Base-by-base conservation (phyloP, 352 stramenopile species). In the Pythium chondricola region DNA sequence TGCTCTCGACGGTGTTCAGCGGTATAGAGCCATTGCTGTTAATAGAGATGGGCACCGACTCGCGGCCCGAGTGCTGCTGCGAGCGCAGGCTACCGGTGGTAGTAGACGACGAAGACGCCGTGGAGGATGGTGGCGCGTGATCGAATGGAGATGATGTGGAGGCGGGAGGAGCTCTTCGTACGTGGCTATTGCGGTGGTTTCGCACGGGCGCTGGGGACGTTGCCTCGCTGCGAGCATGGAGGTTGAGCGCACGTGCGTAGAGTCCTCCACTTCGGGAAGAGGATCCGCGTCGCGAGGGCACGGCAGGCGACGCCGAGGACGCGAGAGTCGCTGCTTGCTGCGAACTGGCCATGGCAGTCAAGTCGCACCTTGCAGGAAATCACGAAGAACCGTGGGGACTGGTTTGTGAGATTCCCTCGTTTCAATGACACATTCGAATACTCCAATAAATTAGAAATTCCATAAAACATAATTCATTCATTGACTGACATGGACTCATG, bases 281-380 rank as follows among this genome's bases (percentile, higher is more conserved):
- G 27, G 30, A 14, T 18, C 22, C 17, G 6, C 40, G 44, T n/a
- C 29, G n/a, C 22, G 52, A 22, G 27, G 37, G 43, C 13, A 27
- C 26, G n/a, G 39, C 43, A 36, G 43, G 39, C 43, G 52, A 39
- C 44, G 52, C n/a, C 14, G 22, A 10, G 25, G 37, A 18, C 8
- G 16, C 17, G 21, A 29, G 14, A 18, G 47, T 25, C 2, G 2
- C 14, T 6, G 17, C 11, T 6, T 43, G 43, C 30, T 53, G 52
- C 29, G 48, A 30, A 31, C 44, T 58, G 3, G 51, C 51, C 51
- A 60, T 60, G 26, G 37, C 16, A 3, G 50, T 9, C 29, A 47
- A 22, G 35, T 47, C 38, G 29, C 21, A 16, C 24, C n/a, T n/a
- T n/a, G n/a, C n/a, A 33, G 35, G 10, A 9, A 21, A 41, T 9